A percentile compares a stretch with the other conserved stretches of the same genome.
Conservation (phyloP, 768 basidiomycete genomes). For the Collybiopsis luxurians region DNA sequence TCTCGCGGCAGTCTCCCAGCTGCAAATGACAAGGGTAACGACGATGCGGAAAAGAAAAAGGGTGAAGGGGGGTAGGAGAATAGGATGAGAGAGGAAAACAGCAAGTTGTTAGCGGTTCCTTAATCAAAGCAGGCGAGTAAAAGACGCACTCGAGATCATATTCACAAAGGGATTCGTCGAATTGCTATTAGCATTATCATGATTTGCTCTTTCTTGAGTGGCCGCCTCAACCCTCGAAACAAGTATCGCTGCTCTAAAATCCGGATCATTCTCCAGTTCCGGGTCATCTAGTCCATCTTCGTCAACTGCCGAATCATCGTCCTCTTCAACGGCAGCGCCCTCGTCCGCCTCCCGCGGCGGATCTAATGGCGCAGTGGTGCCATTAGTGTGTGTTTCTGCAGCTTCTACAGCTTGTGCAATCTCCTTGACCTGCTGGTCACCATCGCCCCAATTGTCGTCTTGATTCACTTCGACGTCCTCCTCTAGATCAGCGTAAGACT, state of each 20-base stretch:
- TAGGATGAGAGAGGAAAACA: too few species aligned
- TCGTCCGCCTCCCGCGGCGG: conserved; percentile 3
- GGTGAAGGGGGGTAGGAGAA: too few species aligned
- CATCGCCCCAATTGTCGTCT: conserved; percentile 16
- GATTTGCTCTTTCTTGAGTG: too few species aligned
- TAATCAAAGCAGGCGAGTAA: too few species aligned
- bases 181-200: not conserved
- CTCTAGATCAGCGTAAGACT: conserved; percentile 93
- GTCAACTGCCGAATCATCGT: conserved; percentile 1
- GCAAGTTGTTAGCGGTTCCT: too few species aligned
- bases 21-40: not conserved
- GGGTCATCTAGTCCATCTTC: not conserved
- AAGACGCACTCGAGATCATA: not conserved
- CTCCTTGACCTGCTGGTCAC: too few species aligned
- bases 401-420: not conserved
- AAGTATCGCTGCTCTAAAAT: not conserved
- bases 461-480: conserved; percentile 80
- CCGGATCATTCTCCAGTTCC: not conserved
- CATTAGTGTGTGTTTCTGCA: too few species aligned
- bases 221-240: not conserved
- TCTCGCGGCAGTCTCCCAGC: not conserved
- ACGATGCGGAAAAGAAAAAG: too few species aligned
- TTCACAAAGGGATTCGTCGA: not conserved
- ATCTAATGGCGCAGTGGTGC: not conserved
- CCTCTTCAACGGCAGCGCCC: not conserved